Evolutionary conservation across 2,329 filamentous ascomycete species (phyloP), one percentile per base, ranked within the genome.

Genomic region (Cladosporium sp.): DNA sequence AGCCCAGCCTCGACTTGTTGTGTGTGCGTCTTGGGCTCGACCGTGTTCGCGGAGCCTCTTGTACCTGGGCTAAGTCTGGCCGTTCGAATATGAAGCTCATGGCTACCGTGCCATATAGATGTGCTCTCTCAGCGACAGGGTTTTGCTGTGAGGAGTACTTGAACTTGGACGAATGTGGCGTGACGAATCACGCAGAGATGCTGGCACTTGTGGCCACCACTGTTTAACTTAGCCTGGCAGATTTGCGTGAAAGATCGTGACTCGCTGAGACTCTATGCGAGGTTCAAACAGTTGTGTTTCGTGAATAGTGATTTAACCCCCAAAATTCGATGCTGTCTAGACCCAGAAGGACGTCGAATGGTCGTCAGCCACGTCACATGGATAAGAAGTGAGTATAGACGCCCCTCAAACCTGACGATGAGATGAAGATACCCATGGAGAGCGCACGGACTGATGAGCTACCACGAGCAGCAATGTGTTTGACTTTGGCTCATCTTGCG

Each of bases 1-100:
- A 72, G 6, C 71, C 71, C 7, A 64, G 53, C 37, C 55, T 57
- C 11, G 62, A 64, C 21, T 64, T 64, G 31, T 46, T 64, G 44
- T 64, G 62, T 2, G 62, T 56, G 37, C 62, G 62, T 46, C 62
- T 37, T n/a, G 62, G 62, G 18, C 52, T 57, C 14, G 62, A 64
- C 28, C 62, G 62, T 52, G 62, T 64, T 1, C 62, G 37, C 35
- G 62, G 62, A 16, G 62, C 33, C 5, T 50, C 62, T 14, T 64
- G 62, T n/a, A 64, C 52, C 21, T 56, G 62, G 31, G 62, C 62
- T 28, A 64, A 37, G 44, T 64, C 62, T 18, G 62, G 62, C 33
- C 62, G 16, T 28, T 64, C 62, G 14, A 64, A 57, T 1, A 64
- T 40, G 28, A 56, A 64, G 52, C 62, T 64, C 62, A 64, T 64